These are phyloP conservation scores for Eucalyptus cloeziana DNA, from an alignment of 345 rosid species.

Conservation along the genomic window DNA sequence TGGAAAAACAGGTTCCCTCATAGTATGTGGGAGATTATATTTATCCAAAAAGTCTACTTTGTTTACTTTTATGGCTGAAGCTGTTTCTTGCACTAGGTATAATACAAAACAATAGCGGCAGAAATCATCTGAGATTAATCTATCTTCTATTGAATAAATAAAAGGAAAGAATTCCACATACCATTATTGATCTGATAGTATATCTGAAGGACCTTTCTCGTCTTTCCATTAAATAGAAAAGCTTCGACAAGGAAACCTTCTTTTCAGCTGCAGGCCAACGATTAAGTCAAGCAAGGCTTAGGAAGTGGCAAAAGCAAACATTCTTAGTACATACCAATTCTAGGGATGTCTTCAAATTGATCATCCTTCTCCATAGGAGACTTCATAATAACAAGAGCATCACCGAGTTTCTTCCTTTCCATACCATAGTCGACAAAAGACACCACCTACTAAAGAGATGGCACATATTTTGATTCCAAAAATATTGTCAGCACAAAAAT, in stretches of 20 bases:
- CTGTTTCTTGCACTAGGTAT: not conserved
- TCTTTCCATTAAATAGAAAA: conserved; percentile 43
- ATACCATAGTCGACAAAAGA: conserved; percentile 23
- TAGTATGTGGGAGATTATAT: not conserved
- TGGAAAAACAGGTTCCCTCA: not conserved
- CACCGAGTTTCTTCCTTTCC: conserved; percentile 14
- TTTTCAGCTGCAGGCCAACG: conserved; percentile 24
- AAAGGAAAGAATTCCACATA: conserved; percentile 14
- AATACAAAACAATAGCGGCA: not conserved
- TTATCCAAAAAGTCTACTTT: not conserved
- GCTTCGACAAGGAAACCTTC: conserved; percentile 30
- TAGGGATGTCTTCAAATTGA: conserved; percentile 4
- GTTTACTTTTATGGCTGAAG: not conserved
- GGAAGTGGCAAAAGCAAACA: not conserved
- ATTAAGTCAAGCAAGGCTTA: not conserved
- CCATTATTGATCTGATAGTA: conserved; percentile 39
- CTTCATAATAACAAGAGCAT: conserved; percentile 39
- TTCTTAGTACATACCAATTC: conserved; percentile 19
- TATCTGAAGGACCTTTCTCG: conserved; percentile 52
- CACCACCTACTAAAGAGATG: conserved; percentile 44
- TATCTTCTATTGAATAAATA: not conserved
- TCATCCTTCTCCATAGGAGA: conserved; percentile 15
- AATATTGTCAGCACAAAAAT: not conserved
- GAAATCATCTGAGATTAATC: not conserved
- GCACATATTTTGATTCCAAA: not conserved